Evolutionary conservation across 2,329 filamentous ascomycete species (phyloP), one percentile per base, ranked within the genome.

Genomic region (Phialophora chinensis): DNA sequence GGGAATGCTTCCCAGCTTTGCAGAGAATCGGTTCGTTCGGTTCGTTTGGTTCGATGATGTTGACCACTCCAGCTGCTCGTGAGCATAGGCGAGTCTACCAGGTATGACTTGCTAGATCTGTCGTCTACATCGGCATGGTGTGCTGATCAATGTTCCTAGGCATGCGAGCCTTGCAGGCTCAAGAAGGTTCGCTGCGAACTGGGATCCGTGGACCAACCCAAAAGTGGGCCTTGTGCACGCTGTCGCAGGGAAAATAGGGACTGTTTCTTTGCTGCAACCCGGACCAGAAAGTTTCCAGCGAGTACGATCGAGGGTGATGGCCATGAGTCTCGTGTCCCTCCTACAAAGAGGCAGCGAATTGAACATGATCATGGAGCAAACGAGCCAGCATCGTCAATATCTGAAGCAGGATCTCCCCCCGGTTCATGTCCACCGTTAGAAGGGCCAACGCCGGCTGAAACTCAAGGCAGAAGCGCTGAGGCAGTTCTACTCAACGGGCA

Each of bases 41-140:
- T 12, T 31, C 52, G 27, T 23, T 20, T n/a, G 52, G 27, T 55
- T 55, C 27, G 52, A 55, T 55, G 52, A 20, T 33, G 27, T 20
- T 55, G 52, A 20, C 27, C 52, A 55, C 52, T 55, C 52, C 52
- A 55, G 52, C 52, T 33, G n/a, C 14, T n/a, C 52, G 52, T n/a
- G 52, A 55, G 52, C 52, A 55, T 55, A 55, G 52, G 29, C 52
- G 52, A 33, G 52, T 55, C 52, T 55, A 55, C 35, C 27, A 55
- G 52, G 52, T 55, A 20, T 55, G 52, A 20, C 27, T n/a, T n/a
- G 52, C 52, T 55, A 33, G 23, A 33, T 33, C 52, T 55, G 52
- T 55, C 14, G 52, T 55, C 12, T n/a, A n/a, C 25, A n/a, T 55
- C 27, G 52, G 8, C 7, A 35, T 20, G 27, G 23, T 35, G 27